phyloP scores from a whole-genome alignment of 2,329 filamentous ascomycete genomes.

The Pyricularia pennisetigena region DNA sequence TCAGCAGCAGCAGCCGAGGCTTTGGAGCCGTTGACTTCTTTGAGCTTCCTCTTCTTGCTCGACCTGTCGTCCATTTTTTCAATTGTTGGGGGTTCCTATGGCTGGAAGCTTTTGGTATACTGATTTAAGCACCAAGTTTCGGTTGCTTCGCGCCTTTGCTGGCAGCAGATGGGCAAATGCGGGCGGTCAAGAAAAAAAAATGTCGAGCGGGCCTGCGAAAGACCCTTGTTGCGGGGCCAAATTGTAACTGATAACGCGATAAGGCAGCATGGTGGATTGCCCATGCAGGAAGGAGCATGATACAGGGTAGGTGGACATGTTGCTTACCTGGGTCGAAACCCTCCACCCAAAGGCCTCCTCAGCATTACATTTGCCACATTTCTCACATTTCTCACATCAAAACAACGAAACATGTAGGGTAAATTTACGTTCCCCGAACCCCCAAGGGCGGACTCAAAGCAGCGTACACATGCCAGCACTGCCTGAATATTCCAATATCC shows the following conservation, averaged over 20 bases:
- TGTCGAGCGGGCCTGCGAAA: constrained; percentile 5
- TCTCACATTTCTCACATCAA: not conserved
- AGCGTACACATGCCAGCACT: not conserved
- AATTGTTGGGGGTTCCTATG: not conserved
- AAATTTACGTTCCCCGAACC: not conserved
- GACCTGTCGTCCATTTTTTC: constrained; percentile 14
- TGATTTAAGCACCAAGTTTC: not conserved
- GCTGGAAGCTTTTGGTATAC: not conserved
- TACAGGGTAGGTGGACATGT: not conserved
- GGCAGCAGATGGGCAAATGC: not conserved
- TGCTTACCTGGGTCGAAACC: no score
- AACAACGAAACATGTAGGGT: not conserved
- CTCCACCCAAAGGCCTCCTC: no score
- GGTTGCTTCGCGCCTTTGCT: not conserved
- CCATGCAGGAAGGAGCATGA: not conserved
- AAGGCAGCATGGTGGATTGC: not conserved
- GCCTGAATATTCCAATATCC: not conserved
- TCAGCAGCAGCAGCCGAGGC: constrained; percentile 4
- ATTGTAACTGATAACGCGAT: not conserved
- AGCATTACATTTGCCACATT: not conserved
- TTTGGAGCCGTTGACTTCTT: constrained; percentile 17
- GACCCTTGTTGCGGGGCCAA: not conserved
- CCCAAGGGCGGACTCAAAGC: not conserved
- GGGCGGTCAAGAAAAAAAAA: constrained; percentile 8
- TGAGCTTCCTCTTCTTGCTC: constrained; percentile 26